Base-by-base conservation (phyloP, 306 rosid genomes). In the Carpinus viminea region DNA sequence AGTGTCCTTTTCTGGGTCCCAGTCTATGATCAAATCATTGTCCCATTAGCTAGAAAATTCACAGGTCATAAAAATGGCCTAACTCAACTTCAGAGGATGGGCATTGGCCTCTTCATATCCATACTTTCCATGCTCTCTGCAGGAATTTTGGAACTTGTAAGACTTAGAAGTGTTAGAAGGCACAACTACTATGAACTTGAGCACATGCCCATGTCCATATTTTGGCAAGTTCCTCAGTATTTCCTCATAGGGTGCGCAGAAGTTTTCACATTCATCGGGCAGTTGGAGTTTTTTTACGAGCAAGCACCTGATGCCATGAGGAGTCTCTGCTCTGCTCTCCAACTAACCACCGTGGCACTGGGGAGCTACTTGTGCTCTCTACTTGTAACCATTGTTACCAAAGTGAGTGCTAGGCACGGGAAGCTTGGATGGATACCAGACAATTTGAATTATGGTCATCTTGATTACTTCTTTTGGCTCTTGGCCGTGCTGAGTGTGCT, bases 1-100 rank as follows among this genome's bases (percentile, higher is more conserved):
- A 92, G 97, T 31, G 96, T 94, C 85, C 86, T 94, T 71, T 84
- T 92, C 53, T 90, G 97, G 98, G 97, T 94, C 57, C 98, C 97
- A 4, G 68, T 94, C 15, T 94, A 92, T 24, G 98, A 94, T 55
- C 74, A 83, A 52, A 79, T 94, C 87, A 54, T 85, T 38, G 86
- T 83, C 17, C 91, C 91, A 51, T n/a, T 76, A 6, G 86, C 86
- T 34, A 73, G 91, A 21, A 83, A 70, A 76, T 81, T 4, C 64
- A 85, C 89, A 0, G 91, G 91, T 62, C 89, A 79, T 73, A 76
- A 78, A 21, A 85, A 79, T 47, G 89, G 89, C 78, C 47, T 88
- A 70, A 83, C 89, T 50, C 87, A 85, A 74, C 82, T 88, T 55
- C 91, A 88, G 72, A 81, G 89, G 70, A 88, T 85, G 89, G 91